phyloP scores from a whole-genome alignment of 2,329 filamentous ascomycete genomes.

The Graphium sp. region DNA sequence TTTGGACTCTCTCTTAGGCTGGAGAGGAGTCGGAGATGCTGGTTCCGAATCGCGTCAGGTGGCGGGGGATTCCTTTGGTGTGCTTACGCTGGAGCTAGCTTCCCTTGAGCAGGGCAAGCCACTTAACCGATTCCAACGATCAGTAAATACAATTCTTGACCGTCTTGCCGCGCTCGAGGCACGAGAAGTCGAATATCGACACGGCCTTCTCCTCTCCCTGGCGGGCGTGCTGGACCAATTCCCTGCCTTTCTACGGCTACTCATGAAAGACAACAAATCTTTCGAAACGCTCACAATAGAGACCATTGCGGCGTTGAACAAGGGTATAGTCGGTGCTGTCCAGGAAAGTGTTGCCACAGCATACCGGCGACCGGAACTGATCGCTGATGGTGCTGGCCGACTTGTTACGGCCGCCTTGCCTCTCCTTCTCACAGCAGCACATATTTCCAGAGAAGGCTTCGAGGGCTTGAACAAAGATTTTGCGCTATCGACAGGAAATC shows the following conservation, averaged over 20 bases:
- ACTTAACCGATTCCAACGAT: conserved; percentile 13
- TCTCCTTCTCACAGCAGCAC: conserved; percentile 15
- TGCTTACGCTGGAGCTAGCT: conserved; percentile 27
- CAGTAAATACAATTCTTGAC: conserved; percentile 22
- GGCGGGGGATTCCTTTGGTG: conserved; percentile 54
- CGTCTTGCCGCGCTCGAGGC: conserved; percentile 27
- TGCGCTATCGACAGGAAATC: conserved; percentile 4
- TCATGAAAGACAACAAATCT: not conserved
- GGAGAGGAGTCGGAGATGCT: conserved; percentile 74
- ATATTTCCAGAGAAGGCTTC: conserved; percentile 5
- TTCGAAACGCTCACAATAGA: too few species aligned
- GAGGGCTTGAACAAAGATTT: not conserved
- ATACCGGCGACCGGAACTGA: conserved; percentile 44
- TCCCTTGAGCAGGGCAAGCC: conserved; percentile 7
- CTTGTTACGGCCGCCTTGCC: conserved; percentile 36
- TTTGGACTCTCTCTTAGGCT: conserved; percentile 55
- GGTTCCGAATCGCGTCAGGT: conserved; percentile 58
- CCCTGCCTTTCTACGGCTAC: conserved; percentile 13
- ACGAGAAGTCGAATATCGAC: conserved; percentile 51
- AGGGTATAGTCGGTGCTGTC: not conserved
- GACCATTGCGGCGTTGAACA: not conserved
- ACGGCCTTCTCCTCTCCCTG: conserved; percentile 48
- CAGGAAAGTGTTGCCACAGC: conserved; percentile 20
- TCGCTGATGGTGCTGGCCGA: conserved; percentile 43
- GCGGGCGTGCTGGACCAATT: conserved; percentile 36